These are phyloP conservation scores for Xerocomellus amylosporus DNA, from an alignment of 768 basidiomycete species.

Conservation along the genomic window DNA sequence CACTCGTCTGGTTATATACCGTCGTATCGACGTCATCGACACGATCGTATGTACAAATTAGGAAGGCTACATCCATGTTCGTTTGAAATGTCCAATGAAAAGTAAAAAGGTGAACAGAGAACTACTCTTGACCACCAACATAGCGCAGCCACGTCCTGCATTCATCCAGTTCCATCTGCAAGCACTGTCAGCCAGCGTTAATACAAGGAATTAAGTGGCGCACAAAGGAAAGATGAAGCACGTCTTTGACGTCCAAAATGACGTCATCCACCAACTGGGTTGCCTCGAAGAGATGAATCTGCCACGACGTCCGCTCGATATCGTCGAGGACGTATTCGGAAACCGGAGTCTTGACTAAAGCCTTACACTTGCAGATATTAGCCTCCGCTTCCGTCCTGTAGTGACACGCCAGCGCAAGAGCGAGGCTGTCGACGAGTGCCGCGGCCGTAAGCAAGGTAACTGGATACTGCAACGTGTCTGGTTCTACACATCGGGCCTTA, in stretches of 20 bases:
- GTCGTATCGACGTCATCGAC: slow-evolving; percentile 9
- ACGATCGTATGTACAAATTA: slow-evolving; percentile 12
- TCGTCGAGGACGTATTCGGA: not conserved
- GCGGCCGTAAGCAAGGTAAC: slow-evolving; percentile 53
- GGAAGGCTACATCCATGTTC: slow-evolving; percentile 5
- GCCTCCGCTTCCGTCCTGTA: slow-evolving; percentile 33
- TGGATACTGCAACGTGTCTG: slow-evolving; percentile 51
- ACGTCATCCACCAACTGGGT: slow-evolving; percentile 11
- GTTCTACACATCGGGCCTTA: slow-evolving; percentile 35
- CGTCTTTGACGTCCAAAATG: slow-evolving; percentile 24
- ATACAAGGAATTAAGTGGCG: not conserved
- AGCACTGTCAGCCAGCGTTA: slow-evolving; percentile 1
- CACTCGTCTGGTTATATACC: not conserved
- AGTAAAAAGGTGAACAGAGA: not conserved
- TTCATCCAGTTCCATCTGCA: slow-evolving; percentile 25
- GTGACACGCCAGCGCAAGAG: slow-evolving; percentile 37
- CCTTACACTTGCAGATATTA: slow-evolving; percentile 3
- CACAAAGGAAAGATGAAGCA: slow-evolving; percentile 23
- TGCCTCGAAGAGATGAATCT: slow-evolving; percentile 11
- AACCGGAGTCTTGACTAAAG: not conserved
- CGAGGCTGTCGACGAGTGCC: slow-evolving; percentile 47
- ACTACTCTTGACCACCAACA: slow-evolving; percentile 12
- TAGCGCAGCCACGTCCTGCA: slow-evolving; percentile 23
- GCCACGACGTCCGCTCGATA: slow-evolving; percentile 9
- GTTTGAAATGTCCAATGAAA: not conserved